Base-by-base conservation (phyloP, 257 asterid species). In the Nicotiana knightiana region DNA sequence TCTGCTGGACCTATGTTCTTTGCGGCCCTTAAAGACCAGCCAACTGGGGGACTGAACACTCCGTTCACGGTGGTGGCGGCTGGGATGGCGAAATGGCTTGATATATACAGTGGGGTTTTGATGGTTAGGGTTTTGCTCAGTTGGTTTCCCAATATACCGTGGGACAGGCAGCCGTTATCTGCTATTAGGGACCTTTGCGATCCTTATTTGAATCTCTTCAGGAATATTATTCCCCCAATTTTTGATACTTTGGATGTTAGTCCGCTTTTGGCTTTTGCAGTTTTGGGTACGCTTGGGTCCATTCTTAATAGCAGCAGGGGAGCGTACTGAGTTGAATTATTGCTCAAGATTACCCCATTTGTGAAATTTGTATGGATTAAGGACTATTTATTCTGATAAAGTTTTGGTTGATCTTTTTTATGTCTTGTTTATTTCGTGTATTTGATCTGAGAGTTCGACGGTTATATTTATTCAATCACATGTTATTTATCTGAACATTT, bases 141-240 rank as follows among this genome's bases (percentile, higher is more conserved):
- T 35, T 95, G 99, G 99, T 95, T 95, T 65, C 99, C 99, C 7
- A 95, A 95, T 83, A 92, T 95, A 57, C 99, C 97, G 0, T 96
- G 99, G 99, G 99, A 94, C 9, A 86, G 91, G 79, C 99, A 94
- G 89, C 99, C 99, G 12, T 81, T 96, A 37, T 90, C 97, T 5
- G 98, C 99, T 0, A 91, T 96, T 76, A 87, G 95, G 91, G 99
- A 96, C 67, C 90, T 96, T 76, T 96, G 99, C 85, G 99, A 96
- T 89, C 98, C 98, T 4, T 96, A 93, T 87, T 85, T 96, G 94
- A 94, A 89, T 55, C 89, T 96, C 67, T 96, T 96, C 64, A 92
- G 97, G 93, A 93, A 94, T 80, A 87, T 96, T 15, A 91, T 96
- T 54, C 99, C 99, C 4, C 99, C 98, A 0, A 64, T 96, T 81